Percentiles rank a stretch among this genome's conserved stretches.
These are phyloP conservation scores for Aspergillus hortae DNA, from an alignment of 2,329 filamentous ascomycete species.

Conservation along the genomic window DNA sequence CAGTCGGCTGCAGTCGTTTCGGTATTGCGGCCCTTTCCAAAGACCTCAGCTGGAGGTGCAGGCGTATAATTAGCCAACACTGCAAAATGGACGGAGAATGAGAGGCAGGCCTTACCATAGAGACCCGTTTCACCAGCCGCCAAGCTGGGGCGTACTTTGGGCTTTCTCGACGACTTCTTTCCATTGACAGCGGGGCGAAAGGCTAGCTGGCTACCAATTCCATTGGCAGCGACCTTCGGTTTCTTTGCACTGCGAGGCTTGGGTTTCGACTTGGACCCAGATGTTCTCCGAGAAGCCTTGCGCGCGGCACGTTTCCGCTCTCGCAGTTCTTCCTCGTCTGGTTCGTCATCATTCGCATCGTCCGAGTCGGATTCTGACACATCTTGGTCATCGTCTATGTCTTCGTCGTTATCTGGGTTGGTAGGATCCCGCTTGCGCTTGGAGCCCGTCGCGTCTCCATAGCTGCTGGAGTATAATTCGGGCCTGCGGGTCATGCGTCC, in stretches of 20 bases:
- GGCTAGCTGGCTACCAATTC: slow-evolving; percentile 47
- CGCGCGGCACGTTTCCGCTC: slow-evolving; percentile 39
- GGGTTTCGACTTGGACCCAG: slow-evolving; percentile 37
- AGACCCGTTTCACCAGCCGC: slow-evolving; percentile 54
- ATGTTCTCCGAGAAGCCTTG: slow-evolving; percentile 29
- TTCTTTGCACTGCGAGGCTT: slow-evolving; percentile 49
- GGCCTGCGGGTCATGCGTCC: slow-evolving; percentile 42
- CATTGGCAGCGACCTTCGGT: slow-evolving; percentile 53
- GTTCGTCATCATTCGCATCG: slow-evolving; percentile 33
- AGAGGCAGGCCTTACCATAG: slow-evolving; percentile 45
- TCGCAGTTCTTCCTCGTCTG: slow-evolving; percentile 50
- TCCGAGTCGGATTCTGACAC: slow-evolving; percentile 38
- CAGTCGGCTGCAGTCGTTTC: slow-evolving; percentile 58
- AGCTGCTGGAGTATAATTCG: slow-evolving; percentile 39
- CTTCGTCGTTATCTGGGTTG: slow-evolving; percentile 35
- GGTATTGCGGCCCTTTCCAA: slow-evolving; percentile 51
- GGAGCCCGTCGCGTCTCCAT: slow-evolving; percentile 29
- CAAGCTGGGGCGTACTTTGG: slow-evolving; percentile 49
- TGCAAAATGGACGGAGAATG: no score
- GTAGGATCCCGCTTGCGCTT: slow-evolving; percentile 51
- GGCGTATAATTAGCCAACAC: slow-evolving; percentile 19
- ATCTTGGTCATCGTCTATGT: slow-evolving; percentile 27
- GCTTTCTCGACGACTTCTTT: slow-evolving; percentile 46
- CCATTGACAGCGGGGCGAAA: slow-evolving; percentile 51
- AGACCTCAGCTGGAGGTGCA: slow-evolving; percentile 52